Conservation (phyloP, 345 rosid genomes). For the Clarkia xantiana region DNA sequence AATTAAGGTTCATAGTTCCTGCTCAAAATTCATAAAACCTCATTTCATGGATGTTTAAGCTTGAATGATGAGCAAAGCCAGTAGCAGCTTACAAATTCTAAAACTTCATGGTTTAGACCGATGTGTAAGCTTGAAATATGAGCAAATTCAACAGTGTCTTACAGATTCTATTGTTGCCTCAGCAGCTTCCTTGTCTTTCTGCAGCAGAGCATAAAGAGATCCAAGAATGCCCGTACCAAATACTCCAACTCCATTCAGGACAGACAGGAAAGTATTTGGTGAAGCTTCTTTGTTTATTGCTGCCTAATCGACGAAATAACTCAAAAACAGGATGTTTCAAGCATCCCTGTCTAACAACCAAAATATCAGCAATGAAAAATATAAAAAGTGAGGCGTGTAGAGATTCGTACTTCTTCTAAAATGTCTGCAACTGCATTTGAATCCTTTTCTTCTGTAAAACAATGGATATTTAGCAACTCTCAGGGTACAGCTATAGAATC, state of each 20-base stretch:
- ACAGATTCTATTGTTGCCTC: conserved; percentile 53
- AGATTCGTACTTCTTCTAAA: too few species aligned
- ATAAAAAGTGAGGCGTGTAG: too few species aligned
- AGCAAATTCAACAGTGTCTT: conserved; percentile 18
- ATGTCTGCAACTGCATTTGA: too few species aligned
- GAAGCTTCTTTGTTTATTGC: conserved; percentile 24
- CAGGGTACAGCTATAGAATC: too few species aligned
- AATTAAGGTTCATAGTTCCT: too few species aligned
- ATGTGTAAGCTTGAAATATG: neutral
- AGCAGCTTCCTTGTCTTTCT: conserved; percentile 40
- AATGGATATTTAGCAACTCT: too few species aligned
- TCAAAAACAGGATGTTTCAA: neutral
- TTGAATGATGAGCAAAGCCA: too few species aligned
- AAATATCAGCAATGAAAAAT: too few species aligned
- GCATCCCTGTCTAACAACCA: too few species aligned
- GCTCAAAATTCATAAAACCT: too few species aligned
- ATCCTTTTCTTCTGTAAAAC: too few species aligned
- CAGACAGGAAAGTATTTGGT: conserved; percentile 45
- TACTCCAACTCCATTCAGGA: conserved; percentile 68
- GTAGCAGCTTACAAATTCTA: neutral
- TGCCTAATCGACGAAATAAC: conserved; percentile 21
- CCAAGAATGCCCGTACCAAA: conserved; percentile 65
- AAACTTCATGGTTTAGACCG: neutral
- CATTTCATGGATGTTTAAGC: too few species aligned
- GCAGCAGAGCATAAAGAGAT: conserved; percentile 67